Conservation (phyloP, 306 rosid genomes). For the Prinsepia uniflora region DNA sequence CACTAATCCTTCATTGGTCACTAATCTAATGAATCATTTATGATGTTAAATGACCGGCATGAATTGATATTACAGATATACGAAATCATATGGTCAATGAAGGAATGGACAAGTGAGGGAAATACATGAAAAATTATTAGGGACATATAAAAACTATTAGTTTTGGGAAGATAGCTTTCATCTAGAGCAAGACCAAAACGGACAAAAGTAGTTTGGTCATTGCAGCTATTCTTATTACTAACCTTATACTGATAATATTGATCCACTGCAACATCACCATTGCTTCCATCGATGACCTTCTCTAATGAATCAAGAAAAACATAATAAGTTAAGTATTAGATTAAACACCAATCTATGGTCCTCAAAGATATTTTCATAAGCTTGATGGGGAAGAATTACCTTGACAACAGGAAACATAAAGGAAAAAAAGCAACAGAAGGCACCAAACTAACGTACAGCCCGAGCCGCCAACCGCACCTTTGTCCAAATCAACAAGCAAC, state of each 20-base stretch:
- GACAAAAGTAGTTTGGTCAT: conserved; percentile 2
- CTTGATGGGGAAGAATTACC: conserved; percentile 34
- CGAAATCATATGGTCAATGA: not conserved
- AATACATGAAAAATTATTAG: conserved; percentile 1
- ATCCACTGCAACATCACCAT: conserved; percentile 84
- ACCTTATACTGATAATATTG: conserved; percentile 89
- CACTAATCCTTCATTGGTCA: no score
- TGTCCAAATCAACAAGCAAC: no score
- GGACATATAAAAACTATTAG: not conserved
- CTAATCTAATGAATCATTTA: not conserved
- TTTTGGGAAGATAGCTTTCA: not conserved
- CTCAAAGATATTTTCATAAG: conserved; percentile 6
- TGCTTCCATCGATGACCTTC: conserved; percentile 65
- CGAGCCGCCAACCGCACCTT: no score
- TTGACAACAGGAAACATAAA: no score
- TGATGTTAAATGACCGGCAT: conserved; percentile 4
- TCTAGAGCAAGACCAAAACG: conserved; percentile 7
- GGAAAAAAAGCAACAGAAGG: no score
- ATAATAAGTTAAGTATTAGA: conserved; percentile 10
- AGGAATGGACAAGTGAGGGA: conserved; percentile 2
- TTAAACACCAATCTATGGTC: not conserved
- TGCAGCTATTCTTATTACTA: conserved; percentile 20
- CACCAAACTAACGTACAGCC: no score
- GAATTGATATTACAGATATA: conserved; percentile 1
- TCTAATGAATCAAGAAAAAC: conserved; percentile 42